Percentiles rank a stretch among this genome's conserved stretches.
Evolutionary conservation across 1,284 basidiomycete genomes (phyloP).

Genomic region (Austropuccinia psidii): DNA sequence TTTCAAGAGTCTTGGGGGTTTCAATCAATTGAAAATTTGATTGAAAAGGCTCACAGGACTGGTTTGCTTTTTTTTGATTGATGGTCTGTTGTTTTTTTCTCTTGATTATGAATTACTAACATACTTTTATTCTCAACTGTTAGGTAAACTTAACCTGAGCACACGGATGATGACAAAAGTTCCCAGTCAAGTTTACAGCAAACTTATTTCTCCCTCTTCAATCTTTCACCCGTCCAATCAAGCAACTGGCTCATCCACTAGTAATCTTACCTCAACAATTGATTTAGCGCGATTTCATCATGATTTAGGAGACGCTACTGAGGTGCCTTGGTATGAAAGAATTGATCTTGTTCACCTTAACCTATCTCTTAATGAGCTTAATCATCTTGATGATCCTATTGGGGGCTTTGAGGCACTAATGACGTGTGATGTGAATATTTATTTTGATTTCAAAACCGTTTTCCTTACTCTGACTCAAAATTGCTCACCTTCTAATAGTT

Average conservation of each 20-base stretch:
- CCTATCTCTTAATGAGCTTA: slow-evolving; percentile 19
- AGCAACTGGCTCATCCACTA: neutral
- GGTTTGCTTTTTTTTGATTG: slow-evolving; percentile 12
- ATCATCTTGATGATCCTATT: slow-evolving; percentile 5
- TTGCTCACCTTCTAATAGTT: neutral
- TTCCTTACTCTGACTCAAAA: neutral
- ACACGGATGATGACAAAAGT: slow-evolving; percentile 23
- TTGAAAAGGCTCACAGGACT: slow-evolving; percentile 32
- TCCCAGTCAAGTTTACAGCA: slow-evolving; percentile 7
- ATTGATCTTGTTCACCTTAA: slow-evolving; percentile 17
- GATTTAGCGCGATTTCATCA: neutral
- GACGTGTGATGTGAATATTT: slow-evolving; percentile 1
- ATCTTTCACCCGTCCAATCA: slow-evolving; percentile 34
- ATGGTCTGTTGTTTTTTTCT: neutral
- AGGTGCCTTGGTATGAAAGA: slow-evolving; percentile 28
- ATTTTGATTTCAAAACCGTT: neutral
- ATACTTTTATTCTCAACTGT: neutral
- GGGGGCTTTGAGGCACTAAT: slow-evolving; percentile 27
- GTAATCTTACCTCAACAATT: neutral
- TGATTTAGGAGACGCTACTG: neutral
- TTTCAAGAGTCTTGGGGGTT: slow-evolving; percentile 19
- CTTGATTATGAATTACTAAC: neutral
- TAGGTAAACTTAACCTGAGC: slow-evolving; percentile 23
- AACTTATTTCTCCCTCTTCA: slow-evolving; percentile 19
- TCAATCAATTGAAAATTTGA: slow-evolving; percentile 7